These are phyloP conservation scores for Tylopilus orsonianus DNA, from an alignment of 1,284 basidiomycete genomes.

Conservation along the genomic window DNA sequence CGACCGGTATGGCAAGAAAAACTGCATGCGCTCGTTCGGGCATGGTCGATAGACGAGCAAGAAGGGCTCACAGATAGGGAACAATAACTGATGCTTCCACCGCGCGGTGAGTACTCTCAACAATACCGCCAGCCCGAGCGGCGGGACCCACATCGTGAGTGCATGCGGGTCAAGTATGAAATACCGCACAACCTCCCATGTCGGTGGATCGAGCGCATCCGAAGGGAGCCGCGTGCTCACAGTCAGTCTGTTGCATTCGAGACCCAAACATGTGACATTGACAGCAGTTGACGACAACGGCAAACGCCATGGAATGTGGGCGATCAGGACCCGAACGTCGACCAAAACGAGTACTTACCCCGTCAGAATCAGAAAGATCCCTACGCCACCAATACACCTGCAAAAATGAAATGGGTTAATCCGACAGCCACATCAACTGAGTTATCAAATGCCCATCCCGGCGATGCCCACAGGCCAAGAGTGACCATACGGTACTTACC, in stretches of 20 bases:
- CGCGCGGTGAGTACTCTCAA: constrained; percentile 80
- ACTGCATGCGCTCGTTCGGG: constrained; percentile 42
- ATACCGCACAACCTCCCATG: constrained; percentile 60
- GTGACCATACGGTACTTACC: constrained; percentile 43
- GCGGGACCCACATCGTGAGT: constrained; percentile 73
- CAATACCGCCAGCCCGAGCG: constrained; percentile 75
- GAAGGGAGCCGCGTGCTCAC: constrained; percentile 85
- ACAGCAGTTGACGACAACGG: background rate
- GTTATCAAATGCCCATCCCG: too few relatives aligned
- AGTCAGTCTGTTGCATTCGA: constrained; percentile 55
- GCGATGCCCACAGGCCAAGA: background rate
- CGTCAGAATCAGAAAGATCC: constrained; percentile 87
- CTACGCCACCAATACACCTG: constrained; percentile 94
- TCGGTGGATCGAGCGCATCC: constrained; percentile 70
- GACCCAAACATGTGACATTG: background rate
- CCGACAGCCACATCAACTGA: too few relatives aligned
- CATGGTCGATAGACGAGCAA: background rate
- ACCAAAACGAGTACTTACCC: constrained; percentile 50
- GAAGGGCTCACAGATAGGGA: constrained; percentile 78
- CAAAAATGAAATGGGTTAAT: background rate
- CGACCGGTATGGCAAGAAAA: constrained; percentile 80
- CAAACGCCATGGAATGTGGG: background rate
- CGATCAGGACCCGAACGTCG: background rate
- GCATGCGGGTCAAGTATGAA: constrained; percentile 63
- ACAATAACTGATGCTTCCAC: constrained; percentile 88